Base-by-base conservation (phyloP, 139 green algal genomes). In the Volvox reticuliferus region DNA sequence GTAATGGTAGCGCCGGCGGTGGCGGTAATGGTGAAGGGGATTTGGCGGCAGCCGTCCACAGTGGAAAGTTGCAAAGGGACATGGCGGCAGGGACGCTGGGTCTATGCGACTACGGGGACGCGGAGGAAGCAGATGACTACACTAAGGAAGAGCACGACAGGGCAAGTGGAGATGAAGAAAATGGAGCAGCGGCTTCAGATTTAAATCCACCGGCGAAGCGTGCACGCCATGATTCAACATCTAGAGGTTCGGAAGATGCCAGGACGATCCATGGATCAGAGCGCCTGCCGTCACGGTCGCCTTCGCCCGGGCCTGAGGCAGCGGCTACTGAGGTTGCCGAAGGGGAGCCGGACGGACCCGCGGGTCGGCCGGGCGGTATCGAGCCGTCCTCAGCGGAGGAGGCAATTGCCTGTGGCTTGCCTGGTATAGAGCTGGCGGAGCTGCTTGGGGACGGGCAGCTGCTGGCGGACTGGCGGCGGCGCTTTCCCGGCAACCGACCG, bases 371-470 rank as follows among this genome's bases (percentile, higher is more conserved):
- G 75, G 5, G 9, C 21, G 81, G 62, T 1, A 18, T 18, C 21
- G 81, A 63, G 18, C 68, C 68, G 13, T n/a, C 69, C 12, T 36
- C 35, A 26, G 86, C 55, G 30, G 86, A 83, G 50, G 86, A 90
- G 50, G 86, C 86, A 5, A 76, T 90, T 24, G 71, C 73, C 20
- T 61, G 20, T 2, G 86, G 86, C 30, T 55, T 85, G 67, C 82
- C 82, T 2, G 86, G 21, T 62, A 81, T 89, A 33, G 63, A 79
- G 83, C 92, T 95, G 50, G 93, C 93, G 16, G 78, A 91, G n/a
- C 26, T 95, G 82, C 77, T 95, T 55, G 93, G 92, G 0, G 93
- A 95, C 32, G 92, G 62, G 0, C 76, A 68, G 37, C 78, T 95
- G 90, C 84, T 93, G 65, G 65, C 83, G 14, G 91, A 94, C 75